Evolutionary conservation across 75 land plant genomes (phyloP), one percentile per base, ranked within the genome.

Genomic region (Selaginella tamariscina): DNA sequence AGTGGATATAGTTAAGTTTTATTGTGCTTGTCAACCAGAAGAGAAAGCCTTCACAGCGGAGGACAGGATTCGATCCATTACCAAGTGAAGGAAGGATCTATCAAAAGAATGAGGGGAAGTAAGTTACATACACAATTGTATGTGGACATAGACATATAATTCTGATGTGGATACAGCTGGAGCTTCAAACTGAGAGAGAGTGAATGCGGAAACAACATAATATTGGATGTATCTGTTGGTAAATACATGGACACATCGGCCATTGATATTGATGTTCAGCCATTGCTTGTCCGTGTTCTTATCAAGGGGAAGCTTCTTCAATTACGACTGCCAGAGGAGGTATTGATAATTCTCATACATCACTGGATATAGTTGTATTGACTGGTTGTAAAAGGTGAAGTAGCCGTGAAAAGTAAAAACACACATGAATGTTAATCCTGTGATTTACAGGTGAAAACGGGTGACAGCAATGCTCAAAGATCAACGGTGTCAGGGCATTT

Each of bases 21-120:
- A n/a, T n/a, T n/a, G n/a, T n/a, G n/a, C 1, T 32, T 30, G 31
- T 24, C 30, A 70, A 39, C 31, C 2, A 1, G 55, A 29, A 55
- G 77, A 75, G 30, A 44, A 30, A 56, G 21, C 1, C 9, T 11
- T 32, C 75, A 8, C 63, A 69, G 29, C 39, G 79, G 18, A 22
- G 75, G 11, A 60, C 24, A 30, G 79, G 79, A 24, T 77, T 77
- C 65, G 79, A 77, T 64, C 79, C 79, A 49, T 33, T 77, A 30
- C 79, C 79, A 30, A 33, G 15, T 1, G 75, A 72, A 30, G 79
- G 79, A 30, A 69, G 79, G 22, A 69, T 77, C 31, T 77, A 77
- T 65, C 79, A 77, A 31, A 77, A 69, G 49, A 77, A 77, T 56
- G 79, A 77, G 62, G 79, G 79, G 2, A 69, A 74, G 79, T 77